Base-by-base conservation (phyloP, 306 rosid species). In the Nissolia schottii region DNA sequence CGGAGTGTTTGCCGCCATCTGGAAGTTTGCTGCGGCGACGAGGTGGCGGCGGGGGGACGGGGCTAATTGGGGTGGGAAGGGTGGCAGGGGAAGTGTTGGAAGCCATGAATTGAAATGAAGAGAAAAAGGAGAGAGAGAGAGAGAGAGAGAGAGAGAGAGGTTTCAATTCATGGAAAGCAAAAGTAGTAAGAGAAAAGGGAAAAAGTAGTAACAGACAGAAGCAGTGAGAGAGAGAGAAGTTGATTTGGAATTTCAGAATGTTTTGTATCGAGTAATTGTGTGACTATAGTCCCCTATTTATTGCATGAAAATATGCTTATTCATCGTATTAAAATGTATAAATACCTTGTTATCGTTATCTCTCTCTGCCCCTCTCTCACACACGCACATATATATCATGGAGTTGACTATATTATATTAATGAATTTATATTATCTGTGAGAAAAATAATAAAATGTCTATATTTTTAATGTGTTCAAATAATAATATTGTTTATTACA, bases 11-110 rank as follows among this genome's bases (percentile, higher is more conserved):
- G 15, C 46, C 41, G 48, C 28, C 15, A 35, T 32, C 34, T 14
- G 18, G 55, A 7, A 2, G 54, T 55, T 63, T 72, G 61, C 83
- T 72, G 61, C 83, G 76, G 77, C 81, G 80, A 62, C n/a, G 70
- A 13, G 37, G 25, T 7, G 27, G 34, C 6, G 64, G 76, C 61
- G 64, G 74, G n/a, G 49, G 57, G 72, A 28, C 19, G 40, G 68
- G 60, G 11, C 53, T 10, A 81, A 32, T 71, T 73, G 43, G 71
- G 56, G 38, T 40, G 43, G 14, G 64, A 29, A 35, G 28, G 61
- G 79, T 48, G 75, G 37, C 45, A 60, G 37, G 5, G 2, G 79
- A 31, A 68, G 38, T 60, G 71, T 53, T 63, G 66, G 75, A 78
- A 7, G 67, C 75, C 75, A 80, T 81, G 40, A 61, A n/a, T n/a